A percentile compares a stretch with the other conserved stretches of the same genome.
These are phyloP conservation scores for Crepidotus variabilis DNA, from an alignment of 768 basidiomycete genomes.

Conservation along the genomic window DNA sequence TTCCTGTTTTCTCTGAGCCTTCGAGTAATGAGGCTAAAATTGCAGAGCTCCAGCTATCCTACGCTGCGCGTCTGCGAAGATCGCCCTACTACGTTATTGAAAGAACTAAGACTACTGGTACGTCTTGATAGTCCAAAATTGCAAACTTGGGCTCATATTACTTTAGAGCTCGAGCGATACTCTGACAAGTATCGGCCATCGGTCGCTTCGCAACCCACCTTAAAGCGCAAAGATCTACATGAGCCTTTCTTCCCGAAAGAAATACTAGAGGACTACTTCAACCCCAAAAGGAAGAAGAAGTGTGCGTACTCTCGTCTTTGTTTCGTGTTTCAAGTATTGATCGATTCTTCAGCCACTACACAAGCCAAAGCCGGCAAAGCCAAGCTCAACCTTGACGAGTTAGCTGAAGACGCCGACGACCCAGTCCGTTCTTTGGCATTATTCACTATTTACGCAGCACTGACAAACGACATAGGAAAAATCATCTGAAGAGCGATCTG, in stretches of 20 bases:
- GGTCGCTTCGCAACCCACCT: constrained; percentile 51
- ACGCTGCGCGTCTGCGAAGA: constrained; percentile 57
- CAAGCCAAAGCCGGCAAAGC: constrained; percentile 24
- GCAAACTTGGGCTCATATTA: neutral
- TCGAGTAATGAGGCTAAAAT: constrained; percentile 63
- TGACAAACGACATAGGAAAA: constrained; percentile 46
- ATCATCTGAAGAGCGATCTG: constrained; percentile 66
- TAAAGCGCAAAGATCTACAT: constrained; percentile 70
- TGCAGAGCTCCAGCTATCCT: constrained; percentile 63
- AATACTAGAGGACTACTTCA: constrained; percentile 78
- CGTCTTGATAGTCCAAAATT: constrained; percentile 7
- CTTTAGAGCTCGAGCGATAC: constrained; percentile 72
- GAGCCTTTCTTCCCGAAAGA: constrained; percentile 75
- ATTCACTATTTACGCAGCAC: neutral
- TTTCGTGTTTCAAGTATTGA: neutral
- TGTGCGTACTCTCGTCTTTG: constrained; percentile 22
- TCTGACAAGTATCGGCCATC: constrained; percentile 81
- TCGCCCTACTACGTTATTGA: constrained; percentile 79
- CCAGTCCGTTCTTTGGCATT: constrained; percentile 27
- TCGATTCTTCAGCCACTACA: constrained; percentile 8
- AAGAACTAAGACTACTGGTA: constrained; percentile 57
- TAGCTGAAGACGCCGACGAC: constrained; percentile 64
- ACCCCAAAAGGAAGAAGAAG: constrained; percentile 62
- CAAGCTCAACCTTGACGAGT: constrained; percentile 61
- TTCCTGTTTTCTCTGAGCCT: constrained; percentile 69